Conservation (phyloP, 2,329 filamentous ascomycete species). For the Clonostachys rhizophaga region DNA sequence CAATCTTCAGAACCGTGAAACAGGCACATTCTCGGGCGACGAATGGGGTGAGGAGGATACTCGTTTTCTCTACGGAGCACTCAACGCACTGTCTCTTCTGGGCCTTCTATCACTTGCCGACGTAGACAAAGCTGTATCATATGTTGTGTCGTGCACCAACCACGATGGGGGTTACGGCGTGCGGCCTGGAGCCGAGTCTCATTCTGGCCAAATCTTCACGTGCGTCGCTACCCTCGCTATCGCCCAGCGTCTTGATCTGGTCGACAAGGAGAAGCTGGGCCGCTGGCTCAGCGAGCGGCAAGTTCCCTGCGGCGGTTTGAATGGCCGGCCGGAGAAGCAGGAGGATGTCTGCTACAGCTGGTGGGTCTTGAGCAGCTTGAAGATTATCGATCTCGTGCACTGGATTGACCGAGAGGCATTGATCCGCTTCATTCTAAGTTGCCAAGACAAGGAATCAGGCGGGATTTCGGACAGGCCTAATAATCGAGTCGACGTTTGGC, state of each 20-base stretch:
- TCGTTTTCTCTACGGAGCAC: conserved; percentile 83
- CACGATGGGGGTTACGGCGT: conserved; percentile 94
- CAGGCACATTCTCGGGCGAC: conserved; percentile 88
- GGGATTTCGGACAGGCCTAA: conserved; percentile 88
- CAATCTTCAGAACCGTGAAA: conserved; percentile 70
- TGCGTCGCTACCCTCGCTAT: conserved; percentile 87
- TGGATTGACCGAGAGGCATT: conserved; percentile 90
- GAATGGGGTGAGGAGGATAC: conserved; percentile 97
- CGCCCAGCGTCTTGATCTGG: conserved; percentile 72
- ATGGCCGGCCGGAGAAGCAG: conserved; percentile 90
- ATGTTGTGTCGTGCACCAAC: conserved; percentile 81
- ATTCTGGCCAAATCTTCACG: conserved; percentile 93
- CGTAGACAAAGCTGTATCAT: conserved; percentile 71
- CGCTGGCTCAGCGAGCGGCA: conserved; percentile 94
- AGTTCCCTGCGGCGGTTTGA: conserved; percentile 79
- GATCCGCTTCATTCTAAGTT: conserved; percentile 75
- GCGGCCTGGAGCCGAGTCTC: conserved; percentile 85
- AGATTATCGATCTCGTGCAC: conserved; percentile 81
- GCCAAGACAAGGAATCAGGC: conserved; percentile 80
- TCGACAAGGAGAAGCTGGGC: conserved; percentile 77
- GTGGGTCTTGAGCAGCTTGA: conserved; percentile 93
- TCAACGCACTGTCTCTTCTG: conserved; percentile 86
- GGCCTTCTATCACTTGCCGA: conserved; percentile 69
- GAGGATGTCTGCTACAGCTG: conserved; percentile 99
- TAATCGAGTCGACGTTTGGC: conserved; percentile 96